Evolutionary conservation across 2,329 filamentous ascomycete genomes (phyloP), one percentile per base, ranked within the genome.

Genomic region (Lecanosticta acicola): DNA sequence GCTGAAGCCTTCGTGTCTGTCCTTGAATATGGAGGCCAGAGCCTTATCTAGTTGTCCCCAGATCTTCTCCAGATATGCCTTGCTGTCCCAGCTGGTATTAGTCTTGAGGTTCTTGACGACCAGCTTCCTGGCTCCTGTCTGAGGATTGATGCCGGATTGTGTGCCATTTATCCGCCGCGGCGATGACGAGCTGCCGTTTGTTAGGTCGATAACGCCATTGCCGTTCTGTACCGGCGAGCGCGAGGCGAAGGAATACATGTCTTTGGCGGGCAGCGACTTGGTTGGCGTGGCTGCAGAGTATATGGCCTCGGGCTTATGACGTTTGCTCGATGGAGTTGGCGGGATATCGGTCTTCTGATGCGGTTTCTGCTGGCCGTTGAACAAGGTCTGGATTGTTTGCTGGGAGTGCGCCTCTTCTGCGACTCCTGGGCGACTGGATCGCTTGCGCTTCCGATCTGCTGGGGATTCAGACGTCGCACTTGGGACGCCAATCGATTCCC

Each of bases 71-170:
- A 94, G 87, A 70, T 95, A 97, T 53, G 80, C 76, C 51, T 85
- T 81, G 16, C 85, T 78, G 57, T 88, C 80, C 44, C 78, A 73
- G 47, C 77, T 75, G n/a, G 77, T 70, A 14, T 75, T 75, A 1
- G 78, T 76, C 48, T 84, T 81, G 53, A 96, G 77, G 64, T 96
- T 97, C 77, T 95, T 95, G 59, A 98, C 87, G n/a, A 91, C 79
- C 37, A 98, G 78, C 68, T 85, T 90, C 73, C 85, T 90, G 16
- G 87, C 83, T 24, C 88, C 89, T 9, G 77, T 74, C 59, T 87
- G 81, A 10, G 87, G 83, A 56, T 84, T 85, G 62, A 90, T 87
- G 41, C 72, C 57, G 35, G 45, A 32, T 21, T 43, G 71, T 14
- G 53, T 53, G 56, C 67, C 59, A 48, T 53, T 54, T 21, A 54